Conservation (phyloP, 805 yeast genomes). For the Sugiyamaella chiloensis region DNA sequence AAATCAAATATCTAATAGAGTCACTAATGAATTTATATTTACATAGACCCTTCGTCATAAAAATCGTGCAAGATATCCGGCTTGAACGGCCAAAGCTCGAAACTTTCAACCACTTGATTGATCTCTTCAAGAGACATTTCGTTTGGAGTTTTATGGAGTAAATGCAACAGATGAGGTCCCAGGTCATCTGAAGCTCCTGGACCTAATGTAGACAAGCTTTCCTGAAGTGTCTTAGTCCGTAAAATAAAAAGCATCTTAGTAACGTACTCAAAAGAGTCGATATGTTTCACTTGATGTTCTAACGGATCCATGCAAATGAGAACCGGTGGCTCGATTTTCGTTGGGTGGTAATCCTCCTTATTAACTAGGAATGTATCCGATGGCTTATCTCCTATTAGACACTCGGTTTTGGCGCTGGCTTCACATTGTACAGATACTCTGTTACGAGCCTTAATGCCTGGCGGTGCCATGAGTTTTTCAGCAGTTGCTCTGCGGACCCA, state of each 20-base stretch:
- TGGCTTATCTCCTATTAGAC: slow-evolving; percentile 46
- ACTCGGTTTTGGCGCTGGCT: slow-evolving; percentile 54
- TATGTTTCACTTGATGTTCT: slow-evolving; percentile 40
- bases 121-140: slow-evolving; percentile 58
- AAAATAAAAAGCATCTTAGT: slow-evolving; percentile 56
- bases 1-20: no score
- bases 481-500: slow-evolving; percentile 64
- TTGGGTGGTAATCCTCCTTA: slow-evolving; percentile 16
- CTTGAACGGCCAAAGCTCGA: slow-evolving; percentile 81
- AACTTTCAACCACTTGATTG: slow-evolving; percentile 46
- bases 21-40: neutral
- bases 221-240: slow-evolving; percentile 43
- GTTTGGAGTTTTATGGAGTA: slow-evolving; percentile 45
- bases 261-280: slow-evolving; percentile 65
- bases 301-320: slow-evolving; percentile 57
- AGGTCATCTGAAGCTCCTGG: slow-evolving; percentile 65
- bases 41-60: slow-evolving; percentile 32
- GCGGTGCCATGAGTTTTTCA: slow-evolving; percentile 56
- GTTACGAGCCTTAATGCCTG: slow-evolving; percentile 51
- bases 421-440: slow-evolving; percentile 65
- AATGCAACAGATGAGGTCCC: slow-evolving; percentile 31
- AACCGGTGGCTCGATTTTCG: slow-evolving; percentile 34
- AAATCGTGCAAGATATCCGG: slow-evolving; percentile 52
- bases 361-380: neutral
- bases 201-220: slow-evolving; percentile 56